Evolutionary conservation across 2,329 filamentous ascomycete species (phyloP).

Genomic region (Hymenotorrendiella dingleyae): DNA sequence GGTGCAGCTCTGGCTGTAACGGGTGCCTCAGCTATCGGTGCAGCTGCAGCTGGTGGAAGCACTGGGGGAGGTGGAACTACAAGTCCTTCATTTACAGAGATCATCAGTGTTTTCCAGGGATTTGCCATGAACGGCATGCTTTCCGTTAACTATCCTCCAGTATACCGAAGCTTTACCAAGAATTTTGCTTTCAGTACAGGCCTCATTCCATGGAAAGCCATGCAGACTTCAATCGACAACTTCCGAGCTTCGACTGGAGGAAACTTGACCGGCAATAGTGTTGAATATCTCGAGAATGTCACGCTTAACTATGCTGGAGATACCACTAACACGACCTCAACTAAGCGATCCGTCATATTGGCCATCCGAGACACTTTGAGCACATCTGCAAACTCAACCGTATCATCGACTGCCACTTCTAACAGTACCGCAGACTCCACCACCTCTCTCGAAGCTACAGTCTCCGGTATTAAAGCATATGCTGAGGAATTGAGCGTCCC

Average conservation of each 20-base stretch:
- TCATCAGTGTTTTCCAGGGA: conserved; percentile 85
- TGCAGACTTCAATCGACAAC: conserved; percentile 77
- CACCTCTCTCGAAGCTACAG: conserved; percentile 40
- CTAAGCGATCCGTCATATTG: conserved; percentile 49
- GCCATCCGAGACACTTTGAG: conserved; percentile 47
- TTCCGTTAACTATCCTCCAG: conserved; percentile 77
- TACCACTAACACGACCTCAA: conserved; percentile 42
- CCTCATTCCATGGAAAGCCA: conserved; percentile 71
- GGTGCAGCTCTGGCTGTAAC: conserved; percentile 74
- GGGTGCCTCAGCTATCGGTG: conserved; percentile 63
- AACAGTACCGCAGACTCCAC: conserved; percentile 16
- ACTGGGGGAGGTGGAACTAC: conserved; percentile 54
- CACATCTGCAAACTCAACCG: conserved; percentile 37
- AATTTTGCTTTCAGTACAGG: conserved; percentile 93
- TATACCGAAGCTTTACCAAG: conserved; percentile 84
- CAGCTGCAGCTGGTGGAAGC: conserved; percentile 45
- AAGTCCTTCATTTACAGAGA: conserved; percentile 80
- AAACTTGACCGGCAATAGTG: conserved; percentile 75
- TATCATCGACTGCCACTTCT: conserved; percentile 15
- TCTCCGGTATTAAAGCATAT: conserved; percentile 74
- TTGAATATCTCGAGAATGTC: conserved; percentile 66
- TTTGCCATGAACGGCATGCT: conserved; percentile 97
- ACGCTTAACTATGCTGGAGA: conserved; percentile 67
- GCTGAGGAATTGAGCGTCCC: conserved; percentile 82
- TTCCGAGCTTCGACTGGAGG: conserved; percentile 80